A percentile compares a stretch with the other conserved stretches of the same genome.
Conservation (phyloP, 345 rosid genomes). For the Sonneratia caseolaris region DNA sequence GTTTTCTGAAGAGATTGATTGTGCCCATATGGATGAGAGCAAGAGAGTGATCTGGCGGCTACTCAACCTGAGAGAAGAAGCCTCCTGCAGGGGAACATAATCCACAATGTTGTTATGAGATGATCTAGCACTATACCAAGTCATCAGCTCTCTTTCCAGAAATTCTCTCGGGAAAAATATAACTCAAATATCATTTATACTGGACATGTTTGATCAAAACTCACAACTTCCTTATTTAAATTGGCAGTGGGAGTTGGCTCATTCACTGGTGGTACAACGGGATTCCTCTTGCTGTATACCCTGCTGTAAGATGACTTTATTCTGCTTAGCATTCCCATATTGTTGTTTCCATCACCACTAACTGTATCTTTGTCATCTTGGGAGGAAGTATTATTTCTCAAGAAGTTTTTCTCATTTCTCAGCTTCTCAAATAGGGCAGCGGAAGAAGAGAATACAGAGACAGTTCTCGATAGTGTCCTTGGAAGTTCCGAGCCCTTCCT, state of each 20-base stretch:
- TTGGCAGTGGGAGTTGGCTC: slow-evolving; percentile 19
- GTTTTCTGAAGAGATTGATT: slow-evolving; percentile 80
- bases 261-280: slow-evolving; percentile 11
- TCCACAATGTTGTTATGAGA: slow-evolving; percentile 4
- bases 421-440: slow-evolving; percentile 96
- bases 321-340: slow-evolving; percentile 36
- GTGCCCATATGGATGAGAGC: slow-evolving; percentile 93
- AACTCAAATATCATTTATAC: background rate
- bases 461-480: slow-evolving; percentile 83
- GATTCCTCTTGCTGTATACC: slow-evolving; percentile 22
- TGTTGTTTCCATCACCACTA: slow-evolving; percentile 33
- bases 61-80: slow-evolving; percentile 64
- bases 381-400: slow-evolving; percentile 18
- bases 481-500: slow-evolving; percentile 51
- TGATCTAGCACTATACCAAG: background rate
- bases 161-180: background rate
- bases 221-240: slow-evolving; percentile 35
- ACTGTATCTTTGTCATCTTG: slow-evolving; percentile 25
- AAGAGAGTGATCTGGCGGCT: slow-evolving; percentile 86
- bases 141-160: background rate
- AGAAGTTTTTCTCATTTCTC: slow-evolving; percentile 40
- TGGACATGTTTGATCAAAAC: slow-evolving; percentile 14
- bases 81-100: slow-evolving; percentile 37
- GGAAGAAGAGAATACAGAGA: slow-evolving; percentile 94
- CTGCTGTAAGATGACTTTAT: slow-evolving; percentile 48